Percentiles rank a stretch among this genome's conserved stretches.
Evolutionary conservation across 805 yeast species (phyloP).

Genomic region (Saturnispora bothae): DNA sequence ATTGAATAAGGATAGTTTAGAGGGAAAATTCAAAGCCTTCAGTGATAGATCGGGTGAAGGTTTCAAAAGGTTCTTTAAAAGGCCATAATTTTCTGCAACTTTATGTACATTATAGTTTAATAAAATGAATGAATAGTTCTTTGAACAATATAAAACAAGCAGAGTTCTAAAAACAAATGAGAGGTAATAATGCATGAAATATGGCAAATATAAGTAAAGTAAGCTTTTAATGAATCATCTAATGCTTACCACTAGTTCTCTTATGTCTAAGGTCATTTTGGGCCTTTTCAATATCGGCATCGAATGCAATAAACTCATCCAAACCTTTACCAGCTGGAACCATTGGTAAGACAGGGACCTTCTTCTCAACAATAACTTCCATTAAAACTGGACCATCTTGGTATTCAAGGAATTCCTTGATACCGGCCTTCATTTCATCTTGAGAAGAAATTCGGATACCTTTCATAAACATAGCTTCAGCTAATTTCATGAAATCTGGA

Average conservation of each 20-base stretch:
- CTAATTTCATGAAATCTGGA: constrained; percentile 87
- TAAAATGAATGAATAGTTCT: no score
- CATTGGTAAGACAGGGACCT: constrained; percentile 96
- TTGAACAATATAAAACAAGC: not conserved
- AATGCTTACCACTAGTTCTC: constrained; percentile 68
- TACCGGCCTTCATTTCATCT: constrained; percentile 48
- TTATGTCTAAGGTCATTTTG: constrained; percentile 56
- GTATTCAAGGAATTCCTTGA: constrained; percentile 61
- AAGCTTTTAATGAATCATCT: constrained; percentile 10
- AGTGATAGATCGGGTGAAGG: constrained; percentile 58
- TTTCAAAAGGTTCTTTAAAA: constrained; percentile 48
- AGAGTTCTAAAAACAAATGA: no score
- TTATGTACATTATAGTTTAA: no score
- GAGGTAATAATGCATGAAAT: no score
- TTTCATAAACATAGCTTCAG: constrained; percentile 87
- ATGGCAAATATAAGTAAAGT: no score
- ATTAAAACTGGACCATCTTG: constrained; percentile 76
- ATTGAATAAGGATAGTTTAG: constrained; percentile 31
- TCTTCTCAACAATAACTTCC: constrained; percentile 84
- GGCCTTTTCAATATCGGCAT: constrained; percentile 67
- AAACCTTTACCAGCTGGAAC: constrained; percentile 94
- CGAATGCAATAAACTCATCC: constrained; percentile 85
- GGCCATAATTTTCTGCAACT: constrained; percentile 11
- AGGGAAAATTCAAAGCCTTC: constrained; percentile 36
- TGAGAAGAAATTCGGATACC: constrained; percentile 67